A percentile compares a stretch with the other conserved stretches of the same genome.
phyloP scores from a whole-genome alignment of 441 rosid genomes.

The Manihot esculenta region DNA sequence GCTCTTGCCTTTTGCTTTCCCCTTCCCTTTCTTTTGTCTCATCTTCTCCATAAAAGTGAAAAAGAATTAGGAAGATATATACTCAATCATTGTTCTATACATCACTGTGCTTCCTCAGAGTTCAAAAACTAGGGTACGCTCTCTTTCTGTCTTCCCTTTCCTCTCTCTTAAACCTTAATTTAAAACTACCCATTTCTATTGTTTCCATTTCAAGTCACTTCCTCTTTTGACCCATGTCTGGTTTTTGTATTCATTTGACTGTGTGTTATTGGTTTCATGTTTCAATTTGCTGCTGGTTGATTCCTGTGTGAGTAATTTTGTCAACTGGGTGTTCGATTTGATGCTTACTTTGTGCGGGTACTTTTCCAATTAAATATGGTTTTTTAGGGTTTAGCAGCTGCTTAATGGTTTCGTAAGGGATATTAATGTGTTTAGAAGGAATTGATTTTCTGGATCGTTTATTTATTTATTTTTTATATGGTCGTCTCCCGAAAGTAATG shows the following conservation, averaged over 20 bases:
- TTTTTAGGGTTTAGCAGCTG: constrained; percentile 2
- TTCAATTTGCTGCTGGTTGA: not conserved
- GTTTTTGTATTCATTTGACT: not conserved
- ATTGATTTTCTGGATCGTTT: constrained; percentile 5
- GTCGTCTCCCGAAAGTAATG: constrained; percentile 9
- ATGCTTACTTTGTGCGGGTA: not conserved
- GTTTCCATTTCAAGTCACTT: constrained; percentile 26
- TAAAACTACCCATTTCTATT: constrained; percentile 1
- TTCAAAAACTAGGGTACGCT: constrained; percentile 9
- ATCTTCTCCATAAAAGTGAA: constrained; percentile 31
- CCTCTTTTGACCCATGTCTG: not conserved
- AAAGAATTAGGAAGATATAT: not conserved
- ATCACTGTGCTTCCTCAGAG: constrained; percentile 12
- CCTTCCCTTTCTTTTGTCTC: constrained; percentile 31
- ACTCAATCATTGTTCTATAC: not conserved
- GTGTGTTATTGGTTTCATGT: not conserved
- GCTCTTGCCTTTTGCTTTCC: constrained; percentile 24
- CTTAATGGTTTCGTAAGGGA: not conserved
- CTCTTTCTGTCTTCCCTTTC: not conserved
- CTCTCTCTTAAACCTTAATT: not conserved
- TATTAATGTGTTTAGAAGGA: not conserved
- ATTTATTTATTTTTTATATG: not conserved
- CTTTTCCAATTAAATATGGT: constrained; percentile 1
- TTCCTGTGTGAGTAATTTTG: not conserved
- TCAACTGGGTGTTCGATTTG: constrained; percentile 1